Evolutionary conservation across 1,284 basidiomycete genomes (phyloP), one percentile per base, ranked within the genome.

Genomic region (Taiwanofungus camphoratus): DNA sequence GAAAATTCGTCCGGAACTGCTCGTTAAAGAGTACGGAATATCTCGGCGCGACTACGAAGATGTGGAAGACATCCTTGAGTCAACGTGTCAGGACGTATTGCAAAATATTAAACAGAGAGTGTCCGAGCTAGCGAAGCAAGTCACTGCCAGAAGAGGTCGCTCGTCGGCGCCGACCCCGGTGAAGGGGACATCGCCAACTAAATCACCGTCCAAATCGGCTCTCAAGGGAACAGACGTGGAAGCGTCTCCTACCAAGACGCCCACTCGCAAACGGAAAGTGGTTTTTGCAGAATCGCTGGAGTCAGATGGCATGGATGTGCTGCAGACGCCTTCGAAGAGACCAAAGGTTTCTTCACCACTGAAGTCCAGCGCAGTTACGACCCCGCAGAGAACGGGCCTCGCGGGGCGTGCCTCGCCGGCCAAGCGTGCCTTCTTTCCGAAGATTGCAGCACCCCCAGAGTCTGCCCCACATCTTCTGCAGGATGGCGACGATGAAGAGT

Each of bases 261-360:
- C 53, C 11, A 51, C 49, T 2, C 55, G 55, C 43, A 61, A 61
- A 40, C 60, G 60, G 35, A 58, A 59, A 34, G 57, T 60, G n/a
- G 54, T 51, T 19, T 60, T 60, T 33, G 51, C 49, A 36, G 50
- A 48, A 11, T 46, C 50, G 15, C 42, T 52, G n/a, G 46, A 42
- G 8, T 8, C 8, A 7, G 7, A 7, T 18, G 31, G 18, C 31
- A 9, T 33, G 11, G 31, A 9, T 16, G 18, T 18, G 3, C 43
- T 48, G 32, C 53, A 57, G 9, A 59, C 57, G 7, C 59, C 57
- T 1, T 55, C 56, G n/a, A 59, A 58, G 48, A 46, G 51, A 7
- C 52, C 45, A 34, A 54, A 52, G 36, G 34, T 53, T 42, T 41
- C 52, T 22, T 51, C 52, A 2, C 49, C 53, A 5, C 18, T 44